Conservation (phyloP, 306 rosid species). For the Rosa multiflora region DNA sequence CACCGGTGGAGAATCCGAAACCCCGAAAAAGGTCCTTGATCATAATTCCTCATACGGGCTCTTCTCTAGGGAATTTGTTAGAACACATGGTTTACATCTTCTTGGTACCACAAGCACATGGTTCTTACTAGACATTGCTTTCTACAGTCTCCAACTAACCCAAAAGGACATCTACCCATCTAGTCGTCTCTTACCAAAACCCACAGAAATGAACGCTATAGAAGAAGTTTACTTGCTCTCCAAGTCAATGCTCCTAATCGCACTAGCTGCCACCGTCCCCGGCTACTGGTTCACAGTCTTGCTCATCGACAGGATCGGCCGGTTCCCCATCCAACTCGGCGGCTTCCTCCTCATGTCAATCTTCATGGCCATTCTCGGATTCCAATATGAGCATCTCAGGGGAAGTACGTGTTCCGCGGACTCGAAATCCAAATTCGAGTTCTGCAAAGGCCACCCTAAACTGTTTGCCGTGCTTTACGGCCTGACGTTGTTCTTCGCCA, state of each 20-base stretch:
- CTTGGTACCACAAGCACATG: constrained; percentile 20
- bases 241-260: constrained; percentile 12
- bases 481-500: constrained; percentile 53
- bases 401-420: constrained; percentile 21
- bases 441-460: background rate
- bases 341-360: constrained; percentile 22
- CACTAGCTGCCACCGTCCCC: constrained; percentile 17
- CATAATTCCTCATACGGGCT: constrained; percentile 12
- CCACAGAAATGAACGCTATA: constrained; percentile 17
- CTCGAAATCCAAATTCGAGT: background rate
- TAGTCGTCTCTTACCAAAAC: background rate
- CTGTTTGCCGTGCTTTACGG: constrained; percentile 29
- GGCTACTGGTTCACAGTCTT: constrained; percentile 28
- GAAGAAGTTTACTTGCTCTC: constrained; percentile 24
- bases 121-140: constrained; percentile 22
- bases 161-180: constrained; percentile 24
- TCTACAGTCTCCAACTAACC: constrained; percentile 22
- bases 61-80: constrained; percentile 16
- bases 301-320: constrained; percentile 12
- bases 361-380: constrained; percentile 21
- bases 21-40: background rate
- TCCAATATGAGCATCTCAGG: background rate
- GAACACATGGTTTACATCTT: constrained; percentile 14
- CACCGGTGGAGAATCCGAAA: background rate
- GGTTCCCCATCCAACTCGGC: constrained; percentile 15